These are phyloP conservation scores for Orbilia brochopaga DNA, from an alignment of 2,329 filamentous ascomycete genomes.

Conservation along the genomic window DNA sequence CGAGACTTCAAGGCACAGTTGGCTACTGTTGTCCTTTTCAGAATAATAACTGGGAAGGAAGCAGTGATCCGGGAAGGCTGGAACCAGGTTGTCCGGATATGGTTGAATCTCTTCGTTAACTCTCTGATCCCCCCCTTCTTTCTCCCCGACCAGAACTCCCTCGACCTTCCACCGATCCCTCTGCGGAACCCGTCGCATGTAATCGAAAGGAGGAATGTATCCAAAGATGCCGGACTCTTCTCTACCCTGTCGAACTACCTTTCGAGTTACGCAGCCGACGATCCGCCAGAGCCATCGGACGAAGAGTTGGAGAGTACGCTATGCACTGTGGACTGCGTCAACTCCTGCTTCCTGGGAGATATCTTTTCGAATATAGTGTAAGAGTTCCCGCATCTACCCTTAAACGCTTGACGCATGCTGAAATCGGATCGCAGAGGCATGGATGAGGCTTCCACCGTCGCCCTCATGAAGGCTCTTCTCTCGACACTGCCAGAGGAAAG, in stretches of 20 bases:
- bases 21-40: constrained; percentile 92
- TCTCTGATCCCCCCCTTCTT: constrained; percentile 86
- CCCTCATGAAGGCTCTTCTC: constrained; percentile 74
- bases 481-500: constrained; percentile 86
- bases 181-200: constrained; percentile 89
- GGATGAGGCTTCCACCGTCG: constrained; percentile 37
- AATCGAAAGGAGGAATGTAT: constrained; percentile 81
- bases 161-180: constrained; percentile 81
- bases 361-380: constrained; percentile 83
- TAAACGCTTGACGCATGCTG: not conserved
- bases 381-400: constrained; percentile 57
- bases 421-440: constrained; percentile 27
- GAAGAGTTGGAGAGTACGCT: constrained; percentile 96
- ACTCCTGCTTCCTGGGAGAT: constrained; percentile 81
- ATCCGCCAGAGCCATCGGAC: constrained; percentile 94
- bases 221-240: constrained; percentile 82
- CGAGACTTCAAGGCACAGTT: constrained; percentile 92
- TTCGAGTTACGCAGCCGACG: constrained; percentile 97
- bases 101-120: constrained; percentile 95
- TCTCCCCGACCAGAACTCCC: constrained; percentile 66
- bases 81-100: constrained; percentile 85
- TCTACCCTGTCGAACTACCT: constrained; percentile 96
- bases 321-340: constrained; percentile 91
- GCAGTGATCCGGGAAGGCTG: constrained; percentile 75
- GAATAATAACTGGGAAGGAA: constrained; percentile 86